Evolutionary conservation across 805 yeast species (phyloP).

Genomic region (Torulaspora franciscae): DNA sequence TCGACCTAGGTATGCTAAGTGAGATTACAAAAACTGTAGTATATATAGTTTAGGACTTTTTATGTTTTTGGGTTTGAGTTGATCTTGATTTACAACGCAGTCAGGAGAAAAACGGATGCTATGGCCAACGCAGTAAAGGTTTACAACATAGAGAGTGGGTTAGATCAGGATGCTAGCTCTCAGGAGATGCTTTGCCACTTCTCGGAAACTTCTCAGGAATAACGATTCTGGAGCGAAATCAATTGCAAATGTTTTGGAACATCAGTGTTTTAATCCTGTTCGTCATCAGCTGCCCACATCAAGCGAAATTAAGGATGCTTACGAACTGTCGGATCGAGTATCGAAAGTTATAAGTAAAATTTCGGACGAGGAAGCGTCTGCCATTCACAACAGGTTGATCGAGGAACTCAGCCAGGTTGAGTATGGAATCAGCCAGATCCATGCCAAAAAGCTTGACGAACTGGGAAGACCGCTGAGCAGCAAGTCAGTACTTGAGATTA

Average conservation of each 20-base stretch:
- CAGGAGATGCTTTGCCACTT: constrained; percentile 10
- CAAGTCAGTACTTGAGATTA: constrained; percentile 33
- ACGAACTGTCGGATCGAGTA: constrained; percentile 21
- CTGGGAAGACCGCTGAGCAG: constrained; percentile 21
- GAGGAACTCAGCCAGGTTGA: constrained; percentile 31
- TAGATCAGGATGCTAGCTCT: constrained; percentile 10
- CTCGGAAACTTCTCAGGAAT: constrained; percentile 1
- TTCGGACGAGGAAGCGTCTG: constrained; percentile 12
- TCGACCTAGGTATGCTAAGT: background rate
- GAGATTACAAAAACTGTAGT: background rate
- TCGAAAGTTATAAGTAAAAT: constrained; percentile 13
- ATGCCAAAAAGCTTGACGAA: constrained; percentile 26
- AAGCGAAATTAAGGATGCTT: constrained; percentile 17
- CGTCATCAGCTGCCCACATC: constrained; percentile 10
- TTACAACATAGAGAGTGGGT: background rate
- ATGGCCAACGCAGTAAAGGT: background rate
- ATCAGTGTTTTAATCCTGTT: constrained; percentile 20
- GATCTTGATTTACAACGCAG: background rate
- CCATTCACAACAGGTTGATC: constrained; percentile 29
- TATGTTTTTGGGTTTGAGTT: background rate
- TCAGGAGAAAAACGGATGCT: background rate
- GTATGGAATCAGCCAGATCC: constrained; percentile 32
- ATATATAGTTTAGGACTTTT: background rate
- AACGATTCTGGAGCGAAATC: constrained; percentile 3
- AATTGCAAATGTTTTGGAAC: constrained; percentile 10